These are phyloP conservation scores for Plasmodium vivax DNA, from an alignment of 169 alveolate species.

Conservation along the genomic window DNA sequence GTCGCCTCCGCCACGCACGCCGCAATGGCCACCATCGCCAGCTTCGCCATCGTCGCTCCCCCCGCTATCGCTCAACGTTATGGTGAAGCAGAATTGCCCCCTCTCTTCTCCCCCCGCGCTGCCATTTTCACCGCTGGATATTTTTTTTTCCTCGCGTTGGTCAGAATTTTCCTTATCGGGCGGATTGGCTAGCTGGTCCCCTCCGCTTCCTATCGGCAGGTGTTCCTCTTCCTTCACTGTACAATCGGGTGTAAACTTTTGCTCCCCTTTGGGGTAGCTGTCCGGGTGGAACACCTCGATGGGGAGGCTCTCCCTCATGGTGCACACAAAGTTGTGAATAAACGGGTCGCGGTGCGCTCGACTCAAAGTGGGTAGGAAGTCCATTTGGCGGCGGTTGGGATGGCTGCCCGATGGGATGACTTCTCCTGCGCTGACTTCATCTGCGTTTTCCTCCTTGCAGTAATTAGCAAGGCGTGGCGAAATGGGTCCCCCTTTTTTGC, in stretches of 20 bases:
- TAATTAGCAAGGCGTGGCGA: background rate
- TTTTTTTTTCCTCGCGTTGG: background rate
- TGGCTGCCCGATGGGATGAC: background rate
- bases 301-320: background rate
- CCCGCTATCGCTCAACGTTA: conserved; percentile 3
- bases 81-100: conserved; percentile 37
- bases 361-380: background rate
- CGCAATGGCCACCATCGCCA: background rate
- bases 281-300: background rate
- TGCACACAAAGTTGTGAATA: conserved; percentile 12
- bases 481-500: background rate
- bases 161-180: background rate
- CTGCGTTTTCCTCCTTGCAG: background rate
- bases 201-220: background rate
- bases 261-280: background rate
- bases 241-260: background rate
- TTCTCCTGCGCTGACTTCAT: background rate
- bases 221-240: background rate
- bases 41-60: background rate
- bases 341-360: background rate
- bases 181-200: background rate
- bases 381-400: background rate
- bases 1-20: background rate
- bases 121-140: background rate
- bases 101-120: background rate